Evolutionary conservation across 371 early-diverging fungal genomes (phyloP), one percentile per base, ranked within the genome.

Genomic region (Mucor saturninus): DNA sequence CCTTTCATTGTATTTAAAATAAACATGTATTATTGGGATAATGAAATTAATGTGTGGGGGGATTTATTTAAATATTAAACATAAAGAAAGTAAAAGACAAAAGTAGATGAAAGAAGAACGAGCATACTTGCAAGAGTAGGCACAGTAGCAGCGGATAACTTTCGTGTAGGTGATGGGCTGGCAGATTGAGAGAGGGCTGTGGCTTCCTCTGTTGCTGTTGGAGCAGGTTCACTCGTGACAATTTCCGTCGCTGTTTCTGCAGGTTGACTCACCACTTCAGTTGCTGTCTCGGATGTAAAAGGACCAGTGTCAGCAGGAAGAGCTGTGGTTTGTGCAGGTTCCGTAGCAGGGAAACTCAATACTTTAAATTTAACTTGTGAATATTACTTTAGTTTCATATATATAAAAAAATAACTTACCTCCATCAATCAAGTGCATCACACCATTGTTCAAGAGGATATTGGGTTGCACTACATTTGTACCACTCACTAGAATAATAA

Each of bases 361-460:
- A 37, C 42, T 43, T 30, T 3, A 32, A 13, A 49, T 28, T 3
- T 9, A 48, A 2, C 10, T 51, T 6, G 6, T 26, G 14, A 6
- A 11, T 52, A 14, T 59, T 15, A 26, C 9, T 50, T 30, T 50
- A 1, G 5, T 46, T 8, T 8, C 7, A 46, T 21, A 7, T 21
- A 46, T 0, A 21, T 21, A 21, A 46, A 46, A 8, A 4, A 14
- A 5, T 11, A 5, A 55, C 59, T 52, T 61, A 66, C 66, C 42
- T 42, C 61, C 48, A 56, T 61, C 61, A 37, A 83, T 83, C 26
- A 79, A 42, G 52, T 83, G 83, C 45, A 83, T 62, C 0, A 83
- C 83, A 31, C 83, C 83, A 53, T 76, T 75, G 60, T 77, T 61
- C 13, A 68, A 54, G 10, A 83, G 40, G 11, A 83, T 65, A 46